Base-by-base conservation (phyloP, 108 stramenopile species). In the Bacterosira constricta region DNA sequence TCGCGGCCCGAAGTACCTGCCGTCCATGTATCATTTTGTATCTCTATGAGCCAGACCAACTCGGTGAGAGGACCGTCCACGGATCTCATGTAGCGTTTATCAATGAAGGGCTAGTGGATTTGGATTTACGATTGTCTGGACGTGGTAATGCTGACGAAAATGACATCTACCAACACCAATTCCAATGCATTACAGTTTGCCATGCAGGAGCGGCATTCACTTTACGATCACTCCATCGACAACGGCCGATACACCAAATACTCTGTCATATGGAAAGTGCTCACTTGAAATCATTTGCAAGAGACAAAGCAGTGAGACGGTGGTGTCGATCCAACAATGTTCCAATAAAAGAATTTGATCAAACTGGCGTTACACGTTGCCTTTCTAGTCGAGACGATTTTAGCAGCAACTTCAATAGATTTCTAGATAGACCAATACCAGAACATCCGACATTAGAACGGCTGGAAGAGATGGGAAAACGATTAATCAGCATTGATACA, bases 21-120 rank as follows among this genome's bases (percentile, higher is more conserved):
- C 36, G 77, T 57, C 80, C 69, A 13, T 75, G 87, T 41, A 44
- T 82, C 10, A 73, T 90, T 36, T 57, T 90, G 23, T 90, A 88
- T 61, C 58, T 86, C 1, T 88, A 88, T 45, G 89, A 90, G 47
- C 89, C 89, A 8, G 86, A 90, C 75, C 86, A 90, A 60, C 69
- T 90, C 13, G 32, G 46, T 4, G 80, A 86, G 60, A 73, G 75
- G 38, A 80, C 85, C 25, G 90, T 90, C 6, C 90, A 90, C 71
- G 90, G 90, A 31, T 85, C 83, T 9, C 90, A 88, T 71, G 23
- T 88, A 23, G 52, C 60, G 20, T 88, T 90, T 58, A 50, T 82
- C 41, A 85, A 90, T 49, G 87, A 90, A 59, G 85, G 87, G 31
- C 60, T 90, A 26, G 41, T 86, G 20, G 87, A 90, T 59, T 67